Evolutionary conservation across 768 basidiomycete genomes (phyloP), one percentile per base, ranked within the genome.

Genomic region (Pisolithus orientalis): DNA sequence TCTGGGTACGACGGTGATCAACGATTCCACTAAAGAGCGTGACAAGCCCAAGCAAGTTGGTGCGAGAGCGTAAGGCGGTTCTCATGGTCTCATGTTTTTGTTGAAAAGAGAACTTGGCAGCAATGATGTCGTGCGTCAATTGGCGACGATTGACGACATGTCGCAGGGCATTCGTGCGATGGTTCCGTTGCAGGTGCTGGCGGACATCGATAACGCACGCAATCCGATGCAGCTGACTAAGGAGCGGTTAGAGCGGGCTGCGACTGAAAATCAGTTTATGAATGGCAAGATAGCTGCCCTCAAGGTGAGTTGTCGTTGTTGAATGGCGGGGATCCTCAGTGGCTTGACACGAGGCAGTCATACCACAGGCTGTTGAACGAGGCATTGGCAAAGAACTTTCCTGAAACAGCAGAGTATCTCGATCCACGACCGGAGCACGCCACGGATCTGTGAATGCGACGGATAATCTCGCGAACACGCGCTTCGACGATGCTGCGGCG

Each of bases 201-300:
- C 77, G 25, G 90, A 92, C 57, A 85, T 92, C 53, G 90, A 93
- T 72, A 84, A 82, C 57, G 75, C 83, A 3, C 78, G 82, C 43
- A 91, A 92, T 63, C 90, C 90, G 4, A 84, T 88, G 83, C 82
- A 84, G 62, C 73, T 90, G 48, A 90, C 90, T 16, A 80, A 82
- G 57, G 89, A 91, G 53, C 76, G 87, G 47, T 67, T 93, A 13
- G 90, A 93, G 69, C 77, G 89, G 49, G 82, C 88, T 0, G 88
- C 90, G 29, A 87, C 87, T 2, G 91, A 93, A 70, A 93, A 93
- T 63, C 90, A 91, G 62, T 92, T 90, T 57, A 89, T 90, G 85
- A 90, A 92, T 61, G 90, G 87, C 28, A 91, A 92, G 63, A 87
- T 93, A 38, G 76, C 78, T 43, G 90, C 89, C 1, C 78, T 93